Percentiles rank a stretch among this genome's conserved stretches.
phyloP scores from a whole-genome alignment of 2,329 filamentous ascomycete species.

The Xylariaceae sp. region DNA sequence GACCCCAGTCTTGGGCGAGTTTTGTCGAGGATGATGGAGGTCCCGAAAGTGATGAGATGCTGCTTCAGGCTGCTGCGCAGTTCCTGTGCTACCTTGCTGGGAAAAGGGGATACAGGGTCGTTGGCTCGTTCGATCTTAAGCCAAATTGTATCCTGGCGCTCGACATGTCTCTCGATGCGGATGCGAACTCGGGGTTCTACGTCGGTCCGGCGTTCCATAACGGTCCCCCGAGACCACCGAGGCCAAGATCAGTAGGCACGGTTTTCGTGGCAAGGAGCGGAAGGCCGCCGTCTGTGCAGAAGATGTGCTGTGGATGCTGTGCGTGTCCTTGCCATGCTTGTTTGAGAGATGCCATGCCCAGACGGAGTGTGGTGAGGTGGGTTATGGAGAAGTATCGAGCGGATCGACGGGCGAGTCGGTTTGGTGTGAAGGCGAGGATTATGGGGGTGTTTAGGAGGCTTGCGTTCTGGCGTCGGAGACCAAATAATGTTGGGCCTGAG shows the following conservation, averaged over 20 bases:
- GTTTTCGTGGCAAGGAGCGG: background rate
- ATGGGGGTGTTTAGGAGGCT: slow-evolving; percentile 20
- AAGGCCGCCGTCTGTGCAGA: background rate
- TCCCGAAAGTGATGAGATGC: slow-evolving; percentile 5
- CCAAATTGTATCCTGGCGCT: slow-evolving; percentile 14
- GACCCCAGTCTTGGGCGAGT: slow-evolving; percentile 6
- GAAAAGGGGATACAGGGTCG: slow-evolving; percentile 11
- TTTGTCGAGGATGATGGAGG: slow-evolving; percentile 8
- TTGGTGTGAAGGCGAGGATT: slow-evolving; percentile 6
- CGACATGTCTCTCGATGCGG: slow-evolving; percentile 12
- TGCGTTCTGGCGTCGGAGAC: slow-evolving; percentile 21
- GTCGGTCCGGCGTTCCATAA: background rate
- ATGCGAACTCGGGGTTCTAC: background rate
- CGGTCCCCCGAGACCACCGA: background rate
- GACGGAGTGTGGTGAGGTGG: slow-evolving; percentile 6
- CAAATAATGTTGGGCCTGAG: background rate
- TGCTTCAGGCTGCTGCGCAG: slow-evolving; percentile 15
- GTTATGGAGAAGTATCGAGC: background rate
- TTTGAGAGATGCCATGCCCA: background rate
- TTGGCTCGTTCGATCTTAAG: slow-evolving; percentile 17
- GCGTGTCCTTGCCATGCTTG: slow-evolving; percentile 14
- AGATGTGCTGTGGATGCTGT: slow-evolving; percentile 16
- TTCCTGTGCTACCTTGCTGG: slow-evolving; percentile 24
- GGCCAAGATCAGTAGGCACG: background rate
- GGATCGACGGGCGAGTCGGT: background rate